A percentile compares a stretch with the other conserved stretches of the same genome.
phyloP scores from a whole-genome alignment of 139 green algal species.

The Nannochloris sp. region DNA sequence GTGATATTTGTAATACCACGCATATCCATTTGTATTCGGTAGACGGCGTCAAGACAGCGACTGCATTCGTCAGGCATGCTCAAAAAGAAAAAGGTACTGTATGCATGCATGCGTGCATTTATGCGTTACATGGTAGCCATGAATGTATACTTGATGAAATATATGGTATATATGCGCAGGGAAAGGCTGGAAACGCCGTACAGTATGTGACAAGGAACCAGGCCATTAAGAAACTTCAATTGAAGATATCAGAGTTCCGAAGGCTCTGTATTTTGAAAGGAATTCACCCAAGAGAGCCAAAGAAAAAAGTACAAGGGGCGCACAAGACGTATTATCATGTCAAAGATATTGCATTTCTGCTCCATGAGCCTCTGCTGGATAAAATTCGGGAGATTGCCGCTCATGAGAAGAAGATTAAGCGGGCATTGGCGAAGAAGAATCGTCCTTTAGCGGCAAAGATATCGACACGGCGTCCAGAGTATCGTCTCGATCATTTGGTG shows the following conservation, averaged over 20 bases:
- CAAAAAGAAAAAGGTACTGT: constrained; percentile 34
- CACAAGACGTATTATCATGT: constrained; percentile 99
- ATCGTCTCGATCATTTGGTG: constrained; percentile 90
- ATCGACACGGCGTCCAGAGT: constrained; percentile 42
- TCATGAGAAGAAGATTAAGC: constrained; percentile 44
- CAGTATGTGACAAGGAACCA: constrained; percentile 93
- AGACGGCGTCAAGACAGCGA: no score
- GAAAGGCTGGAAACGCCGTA: constrained; percentile 56
- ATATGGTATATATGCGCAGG: constrained; percentile 23
- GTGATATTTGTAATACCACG: no score
- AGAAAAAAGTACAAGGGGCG: constrained; percentile 79
- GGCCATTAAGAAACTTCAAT: constrained; percentile 91
- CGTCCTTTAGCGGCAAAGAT: constrained; percentile 58
- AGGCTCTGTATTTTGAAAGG: constrained; percentile 98
- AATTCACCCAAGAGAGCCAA: constrained; percentile 93
- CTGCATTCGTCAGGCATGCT: constrained; percentile 17
- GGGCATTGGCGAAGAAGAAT: constrained; percentile 73
- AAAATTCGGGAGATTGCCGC: constrained; percentile 54
- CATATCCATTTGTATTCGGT: no score
- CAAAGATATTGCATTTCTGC: constrained; percentile 95
- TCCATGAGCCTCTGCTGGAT: constrained; percentile 89
- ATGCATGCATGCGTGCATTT: not conserved
- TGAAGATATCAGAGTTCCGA: constrained; percentile 92
- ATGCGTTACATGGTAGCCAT: not conserved
- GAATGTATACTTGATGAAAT: not conserved